These are phyloP conservation scores for Naganishia onofrii DNA, from an alignment of 768 basidiomycete species.

Conservation along the genomic window DNA sequence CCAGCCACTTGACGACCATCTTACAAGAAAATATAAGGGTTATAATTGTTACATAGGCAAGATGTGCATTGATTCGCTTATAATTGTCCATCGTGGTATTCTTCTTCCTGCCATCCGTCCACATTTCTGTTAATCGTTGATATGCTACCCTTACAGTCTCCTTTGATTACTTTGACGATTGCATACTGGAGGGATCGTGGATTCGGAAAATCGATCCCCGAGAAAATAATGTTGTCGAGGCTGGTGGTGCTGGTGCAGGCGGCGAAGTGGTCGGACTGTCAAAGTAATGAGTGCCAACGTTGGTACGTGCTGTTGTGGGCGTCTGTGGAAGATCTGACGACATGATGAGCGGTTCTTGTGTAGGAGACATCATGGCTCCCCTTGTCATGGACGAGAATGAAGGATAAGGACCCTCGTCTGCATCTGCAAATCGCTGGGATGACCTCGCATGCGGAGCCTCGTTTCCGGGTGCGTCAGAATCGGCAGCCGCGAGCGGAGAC, in stretches of 20 bases:
- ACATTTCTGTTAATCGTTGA: background rate
- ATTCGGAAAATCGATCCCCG: conserved; percentile 17
- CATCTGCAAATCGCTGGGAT: conserved; percentile 16
- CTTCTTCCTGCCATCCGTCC: background rate
- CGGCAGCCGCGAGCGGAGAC: background rate
- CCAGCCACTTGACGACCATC: too few relatives aligned
- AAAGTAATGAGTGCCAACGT: background rate
- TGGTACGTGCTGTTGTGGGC: background rate
- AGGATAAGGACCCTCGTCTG: conserved; percentile 15
- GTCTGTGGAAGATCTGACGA: background rate
- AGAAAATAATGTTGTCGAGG: background rate
- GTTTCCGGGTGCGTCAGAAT: background rate
- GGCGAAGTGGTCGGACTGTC: background rate
- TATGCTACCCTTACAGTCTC: background rate
- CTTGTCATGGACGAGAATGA: background rate
- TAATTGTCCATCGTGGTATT: background rate
- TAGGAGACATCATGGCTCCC: background rate
- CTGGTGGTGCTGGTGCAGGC: too few relatives aligned
- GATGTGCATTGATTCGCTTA: too few relatives aligned
- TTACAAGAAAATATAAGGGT: too few relatives aligned
- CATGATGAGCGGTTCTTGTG: conserved; percentile 4
- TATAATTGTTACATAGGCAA: too few relatives aligned
- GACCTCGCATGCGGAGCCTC: background rate
- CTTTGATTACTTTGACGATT: background rate
- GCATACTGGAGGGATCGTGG: conserved; percentile 6